phyloP scores from a whole-genome alignment of 192 early-diverging fungal genomes.

The Entomortierella beljakovae region DNA sequence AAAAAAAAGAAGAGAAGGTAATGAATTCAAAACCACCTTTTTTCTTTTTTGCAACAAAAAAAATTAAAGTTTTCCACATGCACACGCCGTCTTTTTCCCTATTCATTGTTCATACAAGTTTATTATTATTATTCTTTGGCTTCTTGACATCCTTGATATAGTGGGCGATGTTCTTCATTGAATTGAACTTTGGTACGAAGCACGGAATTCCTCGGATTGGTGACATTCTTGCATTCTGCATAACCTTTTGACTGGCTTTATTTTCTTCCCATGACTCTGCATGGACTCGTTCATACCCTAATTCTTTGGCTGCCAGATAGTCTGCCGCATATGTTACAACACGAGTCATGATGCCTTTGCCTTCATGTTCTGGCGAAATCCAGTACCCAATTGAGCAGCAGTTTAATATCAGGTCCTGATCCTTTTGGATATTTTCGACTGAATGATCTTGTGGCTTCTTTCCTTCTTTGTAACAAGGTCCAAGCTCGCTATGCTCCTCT shows the following conservation, averaged over 20 bases:
- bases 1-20: too few relatives aligned
- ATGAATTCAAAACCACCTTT: too few relatives aligned
- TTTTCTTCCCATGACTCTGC: slow-evolving; percentile 30
- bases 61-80: too few relatives aligned
- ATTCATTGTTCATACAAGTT: too few relatives aligned
- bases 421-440: too few relatives aligned
- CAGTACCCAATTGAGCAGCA: slow-evolving; percentile 29
- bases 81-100: too few relatives aligned
- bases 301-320: not conserved
- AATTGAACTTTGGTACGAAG: slow-evolving; percentile 38
- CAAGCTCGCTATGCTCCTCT: slow-evolving; percentile 27
- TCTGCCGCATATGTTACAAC: slow-evolving; percentile 16
- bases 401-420: not conserved
- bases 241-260: slow-evolving; percentile 18
- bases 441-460: too few relatives aligned
- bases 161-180: slow-evolving; percentile 15
- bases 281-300: slow-evolving; percentile 31
- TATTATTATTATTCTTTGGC: too few relatives aligned
- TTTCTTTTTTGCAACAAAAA: too few relatives aligned
- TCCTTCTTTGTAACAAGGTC: not conserved
- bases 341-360: slow-evolving; percentile 22
- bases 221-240: slow-evolving; percentile 18
- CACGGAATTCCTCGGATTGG: slow-evolving; percentile 8
- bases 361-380: slow-evolving; percentile 22
- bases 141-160: too few relatives aligned